Percentiles rank a stretch among this genome's conserved stretches.
phyloP scores from a whole-genome alignment of 78 protist species.

The Emiliania huxleyi region DNA sequence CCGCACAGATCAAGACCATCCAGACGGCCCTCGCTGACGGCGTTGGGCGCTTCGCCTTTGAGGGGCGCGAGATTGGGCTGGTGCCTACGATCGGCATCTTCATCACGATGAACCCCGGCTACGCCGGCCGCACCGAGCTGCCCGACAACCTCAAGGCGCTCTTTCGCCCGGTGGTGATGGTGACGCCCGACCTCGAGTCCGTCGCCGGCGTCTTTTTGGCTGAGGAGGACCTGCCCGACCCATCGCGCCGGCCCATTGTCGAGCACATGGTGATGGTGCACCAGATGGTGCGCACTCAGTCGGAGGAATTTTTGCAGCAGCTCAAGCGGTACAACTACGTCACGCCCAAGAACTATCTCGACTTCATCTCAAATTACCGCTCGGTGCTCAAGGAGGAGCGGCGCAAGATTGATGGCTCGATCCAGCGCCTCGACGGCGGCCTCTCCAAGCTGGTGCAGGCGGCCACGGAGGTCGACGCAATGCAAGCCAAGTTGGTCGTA shows the following conservation, averaged over 20 bases:
- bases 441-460: conserved; percentile 76
- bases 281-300: neutral
- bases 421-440: conserved; percentile 71
- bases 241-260: conserved; percentile 31
- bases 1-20: conserved; percentile 79
- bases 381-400: conserved; percentile 47
- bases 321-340: conserved; percentile 77
- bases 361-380: conserved; percentile 71
- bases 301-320: conserved; percentile 38
- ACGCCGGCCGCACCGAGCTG: conserved; percentile 85
- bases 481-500: conserved; percentile 45
- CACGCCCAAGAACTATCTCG: conserved; percentile 92
- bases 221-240: conserved; percentile 54
- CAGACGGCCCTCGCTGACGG: conserved; percentile 55
- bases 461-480: conserved; percentile 63
- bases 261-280: conserved; percentile 78
- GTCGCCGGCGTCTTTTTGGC: conserved; percentile 63
- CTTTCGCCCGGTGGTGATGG: conserved; percentile 85
- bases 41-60: conserved; percentile 50
- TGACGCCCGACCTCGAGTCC: conserved; percentile 76
- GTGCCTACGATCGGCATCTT: conserved; percentile 67
- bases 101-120: conserved; percentile 90
- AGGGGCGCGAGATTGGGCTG: conserved; percentile 53
- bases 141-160: conserved; percentile 84
- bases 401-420: conserved; percentile 8